phyloP scores from a whole-genome alignment of 2,329 filamentous ascomycete species.

The Aspergillus jensenii region DNA sequence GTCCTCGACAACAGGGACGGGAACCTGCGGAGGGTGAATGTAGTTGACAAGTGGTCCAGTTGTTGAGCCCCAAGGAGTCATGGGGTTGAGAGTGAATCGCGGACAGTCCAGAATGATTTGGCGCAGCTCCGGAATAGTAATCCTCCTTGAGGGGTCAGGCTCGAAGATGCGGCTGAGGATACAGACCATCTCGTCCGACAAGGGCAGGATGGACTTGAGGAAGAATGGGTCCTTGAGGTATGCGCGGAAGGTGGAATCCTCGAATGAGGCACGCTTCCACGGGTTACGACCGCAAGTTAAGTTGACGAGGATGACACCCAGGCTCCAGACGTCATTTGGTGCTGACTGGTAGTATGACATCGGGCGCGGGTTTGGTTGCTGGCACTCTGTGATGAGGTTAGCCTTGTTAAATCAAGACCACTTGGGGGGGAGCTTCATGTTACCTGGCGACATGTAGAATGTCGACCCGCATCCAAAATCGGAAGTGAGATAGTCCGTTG shows the following conservation, averaged over 20 bases:
- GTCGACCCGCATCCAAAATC: slow-evolving; percentile 98
- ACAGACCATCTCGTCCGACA: slow-evolving; percentile 84
- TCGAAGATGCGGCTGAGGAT: slow-evolving; percentile 88
- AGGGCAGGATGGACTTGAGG: slow-evolving; percentile 84
- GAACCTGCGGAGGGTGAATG: slow-evolving; percentile 36
- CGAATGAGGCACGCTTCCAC: slow-evolving; percentile 92
- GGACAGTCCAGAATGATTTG: slow-evolving; percentile 74
- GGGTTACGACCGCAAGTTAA: slow-evolving; percentile 96
- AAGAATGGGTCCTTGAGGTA: slow-evolving; percentile 84
- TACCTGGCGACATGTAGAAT: slow-evolving; percentile 99
- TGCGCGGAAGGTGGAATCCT: slow-evolving; percentile 93
- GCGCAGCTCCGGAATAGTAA: slow-evolving; percentile 77
- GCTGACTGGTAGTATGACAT: slow-evolving; percentile 82
- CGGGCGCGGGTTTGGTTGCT: slow-evolving; percentile 70
- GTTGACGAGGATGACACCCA: slow-evolving; percentile 98
- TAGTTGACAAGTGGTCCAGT: slow-evolving; percentile 36
- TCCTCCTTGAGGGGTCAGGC: slow-evolving; percentile 76
- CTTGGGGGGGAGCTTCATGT: not conserved
- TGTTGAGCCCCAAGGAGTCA: slow-evolving; percentile 42
- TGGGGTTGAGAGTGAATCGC: slow-evolving; percentile 59
- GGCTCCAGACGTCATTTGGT: slow-evolving; percentile 95
- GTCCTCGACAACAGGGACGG: slow-evolving; percentile 32
- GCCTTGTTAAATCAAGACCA: not conserved
- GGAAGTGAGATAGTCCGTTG: slow-evolving; percentile 75
- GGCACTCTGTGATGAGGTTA: slow-evolving; percentile 68